Evolutionary conservation across 192 early-diverging fungal species (phyloP).

Genomic region (Entomortierella parvispora): DNA sequence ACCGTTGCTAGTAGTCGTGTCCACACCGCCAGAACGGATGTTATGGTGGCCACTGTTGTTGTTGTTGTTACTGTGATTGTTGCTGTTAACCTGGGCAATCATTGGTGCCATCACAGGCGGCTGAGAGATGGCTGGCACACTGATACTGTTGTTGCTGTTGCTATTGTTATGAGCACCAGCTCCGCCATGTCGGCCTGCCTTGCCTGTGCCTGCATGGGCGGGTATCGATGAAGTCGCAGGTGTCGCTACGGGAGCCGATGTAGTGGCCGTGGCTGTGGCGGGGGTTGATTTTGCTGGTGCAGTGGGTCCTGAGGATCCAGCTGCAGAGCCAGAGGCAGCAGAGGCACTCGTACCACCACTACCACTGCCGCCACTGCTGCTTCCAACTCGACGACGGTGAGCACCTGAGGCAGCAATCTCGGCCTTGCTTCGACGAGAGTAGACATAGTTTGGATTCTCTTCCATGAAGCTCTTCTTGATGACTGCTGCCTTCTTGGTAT

Average conservation of each 20-base stretch:
- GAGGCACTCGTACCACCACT: background rate
- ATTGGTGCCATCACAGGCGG: background rate
- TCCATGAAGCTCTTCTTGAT: constrained; percentile 61
- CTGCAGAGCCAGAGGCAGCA: background rate
- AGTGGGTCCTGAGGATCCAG: background rate
- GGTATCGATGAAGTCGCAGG: too few relatives aligned
- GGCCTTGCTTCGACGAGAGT: constrained; percentile 68
- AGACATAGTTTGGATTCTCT: constrained; percentile 65
- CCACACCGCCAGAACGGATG: background rate
- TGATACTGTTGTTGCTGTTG: background rate
- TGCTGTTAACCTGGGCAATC: background rate
- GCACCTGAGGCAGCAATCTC: constrained; percentile 63
- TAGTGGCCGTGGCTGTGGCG: too few relatives aligned
- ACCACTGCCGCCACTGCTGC: background rate
- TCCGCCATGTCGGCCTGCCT: too few relatives aligned
- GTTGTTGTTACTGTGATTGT: background rate
- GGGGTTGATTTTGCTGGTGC: background rate
- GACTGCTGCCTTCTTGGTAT: constrained; percentile 56
- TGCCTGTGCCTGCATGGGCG: too few relatives aligned
- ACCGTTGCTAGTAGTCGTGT: background rate
- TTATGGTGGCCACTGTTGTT: background rate
- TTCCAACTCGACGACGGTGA: constrained; percentile 40
- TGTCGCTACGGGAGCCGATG: too few relatives aligned
- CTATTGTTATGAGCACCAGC: too few relatives aligned
- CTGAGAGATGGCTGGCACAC: background rate